phyloP scores from a whole-genome alignment of 495 filamentous ascomycete genomes.

The Astrocystis sublimbata region DNA sequence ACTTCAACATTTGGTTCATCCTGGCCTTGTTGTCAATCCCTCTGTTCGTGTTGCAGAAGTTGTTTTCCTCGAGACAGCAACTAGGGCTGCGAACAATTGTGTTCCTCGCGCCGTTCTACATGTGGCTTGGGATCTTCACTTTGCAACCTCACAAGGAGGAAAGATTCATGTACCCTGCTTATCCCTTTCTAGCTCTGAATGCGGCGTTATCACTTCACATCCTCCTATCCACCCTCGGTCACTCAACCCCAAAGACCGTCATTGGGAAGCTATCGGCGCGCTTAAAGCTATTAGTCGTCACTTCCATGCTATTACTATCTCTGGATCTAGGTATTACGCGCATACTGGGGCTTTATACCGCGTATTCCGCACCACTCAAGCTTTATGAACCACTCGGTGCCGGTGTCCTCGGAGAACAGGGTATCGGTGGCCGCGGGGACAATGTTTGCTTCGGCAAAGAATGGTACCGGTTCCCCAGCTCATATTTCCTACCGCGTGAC shows the following conservation, averaged over 20 bases:
- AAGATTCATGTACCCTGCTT: slow-evolving; percentile 96
- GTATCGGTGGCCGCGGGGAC: slow-evolving; percentile 56
- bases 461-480: slow-evolving; percentile 97
- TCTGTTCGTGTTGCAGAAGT: slow-evolving; percentile 52
- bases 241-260: slow-evolving; percentile 61
- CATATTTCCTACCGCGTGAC: slow-evolving; percentile 79
- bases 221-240: slow-evolving; percentile 69
- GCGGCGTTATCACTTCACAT: slow-evolving; percentile 85
- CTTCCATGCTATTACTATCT: slow-evolving; percentile 54
- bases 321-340: slow-evolving; percentile 67
- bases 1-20: slow-evolving; percentile 93
- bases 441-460: slow-evolving; percentile 91
- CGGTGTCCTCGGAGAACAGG: slow-evolving; percentile 50
- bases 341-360: slow-evolving; percentile 76
- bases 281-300: slow-evolving; percentile 64
- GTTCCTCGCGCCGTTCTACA: slow-evolving; percentile 81
- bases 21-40: slow-evolving; percentile 77
- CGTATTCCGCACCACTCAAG: slow-evolving; percentile 81
- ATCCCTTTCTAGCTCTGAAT: slow-evolving; percentile 89
- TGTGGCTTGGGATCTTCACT: slow-evolving; percentile 93
- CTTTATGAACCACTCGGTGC: slow-evolving; percentile 61
- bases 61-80: slow-evolving; percentile 44
- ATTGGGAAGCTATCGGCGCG: slow-evolving; percentile 68
- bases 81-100: slow-evolving; percentile 67
- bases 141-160: slow-evolving; percentile 97